These are phyloP conservation scores for Leccinum ochraceum DNA, from an alignment of 768 basidiomycete genomes.

Conservation along the genomic window DNA sequence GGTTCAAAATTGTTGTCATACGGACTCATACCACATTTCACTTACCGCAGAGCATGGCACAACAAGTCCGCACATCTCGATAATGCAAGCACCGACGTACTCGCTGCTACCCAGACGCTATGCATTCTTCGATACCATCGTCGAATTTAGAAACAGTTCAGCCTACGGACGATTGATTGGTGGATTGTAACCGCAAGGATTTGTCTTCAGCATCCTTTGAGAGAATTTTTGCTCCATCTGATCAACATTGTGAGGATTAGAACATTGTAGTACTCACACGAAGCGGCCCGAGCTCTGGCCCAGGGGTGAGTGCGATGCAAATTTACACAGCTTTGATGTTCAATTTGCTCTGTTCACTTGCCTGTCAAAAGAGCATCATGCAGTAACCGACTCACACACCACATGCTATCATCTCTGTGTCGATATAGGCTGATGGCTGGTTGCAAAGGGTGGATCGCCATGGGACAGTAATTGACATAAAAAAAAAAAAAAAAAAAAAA, in stretches of 20 bases:
- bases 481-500: too few relatives aligned
- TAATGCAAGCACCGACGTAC: constrained; percentile 55
- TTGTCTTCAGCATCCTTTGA: constrained; percentile 47
- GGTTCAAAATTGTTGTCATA: not conserved
- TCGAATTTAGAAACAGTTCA: too few relatives aligned
- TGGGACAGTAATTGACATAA: too few relatives aligned
- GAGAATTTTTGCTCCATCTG: constrained; percentile 32
- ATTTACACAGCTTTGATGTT: too few relatives aligned
- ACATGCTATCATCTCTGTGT: constrained; percentile 57
- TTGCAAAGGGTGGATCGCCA: too few relatives aligned
- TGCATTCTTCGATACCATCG: constrained; percentile 82
- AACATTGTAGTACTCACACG: constrained; percentile 54
- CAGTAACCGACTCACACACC: too few relatives aligned
- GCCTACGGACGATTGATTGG: constrained; percentile 56
- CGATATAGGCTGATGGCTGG: too few relatives aligned
- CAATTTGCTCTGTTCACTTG: too few relatives aligned
- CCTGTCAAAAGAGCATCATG: constrained; percentile 8
- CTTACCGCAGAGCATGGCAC: constrained; percentile 78
- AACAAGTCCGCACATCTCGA: constrained; percentile 88
- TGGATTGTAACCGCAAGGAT: constrained; percentile 59
- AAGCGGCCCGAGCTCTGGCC: constrained; percentile 71
- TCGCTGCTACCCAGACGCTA: constrained; percentile 87
- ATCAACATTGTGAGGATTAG: not conserved
- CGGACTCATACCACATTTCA: not conserved
- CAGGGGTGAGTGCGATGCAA: constrained; percentile 61